Evolutionary conservation across 2,329 filamentous ascomycete genomes (phyloP).

Genomic region (Arachnomyces sp.): DNA sequence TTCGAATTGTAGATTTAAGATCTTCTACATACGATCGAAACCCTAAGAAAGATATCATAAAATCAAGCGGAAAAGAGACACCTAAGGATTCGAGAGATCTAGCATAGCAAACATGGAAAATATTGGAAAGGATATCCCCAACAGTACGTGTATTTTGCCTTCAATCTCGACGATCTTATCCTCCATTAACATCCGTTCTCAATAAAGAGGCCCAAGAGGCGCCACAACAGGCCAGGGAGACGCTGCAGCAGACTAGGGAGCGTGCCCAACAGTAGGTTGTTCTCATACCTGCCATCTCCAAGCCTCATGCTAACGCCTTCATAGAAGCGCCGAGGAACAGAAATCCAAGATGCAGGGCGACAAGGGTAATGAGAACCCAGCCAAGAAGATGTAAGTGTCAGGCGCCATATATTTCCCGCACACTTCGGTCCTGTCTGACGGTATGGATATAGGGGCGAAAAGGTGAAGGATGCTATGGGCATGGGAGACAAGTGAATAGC

Average conservation of each 20-base stretch:
- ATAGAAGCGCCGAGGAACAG: too few species aligned
- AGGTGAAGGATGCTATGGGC: slow-evolving; percentile 37
- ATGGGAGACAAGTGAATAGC: slow-evolving; percentile 24
- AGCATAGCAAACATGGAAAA: too few species aligned
- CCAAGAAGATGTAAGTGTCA: slow-evolving; percentile 32
- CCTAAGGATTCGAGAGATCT: neutral
- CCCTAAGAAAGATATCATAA: too few species aligned
- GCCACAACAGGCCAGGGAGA: too few species aligned
- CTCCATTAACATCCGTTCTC: slow-evolving; percentile 18
- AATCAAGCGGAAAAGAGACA: neutral
- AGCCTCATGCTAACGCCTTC: too few species aligned
- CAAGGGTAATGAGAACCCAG: slow-evolving; percentile 13
- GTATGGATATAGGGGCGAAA: slow-evolving; percentile 27
- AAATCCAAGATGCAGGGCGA: too few species aligned
- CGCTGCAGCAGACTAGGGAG: too few species aligned
- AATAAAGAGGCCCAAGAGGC: too few species aligned
- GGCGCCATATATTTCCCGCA: neutral
- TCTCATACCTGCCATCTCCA: neutral
- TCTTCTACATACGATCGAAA: too few species aligned
- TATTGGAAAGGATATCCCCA: too few species aligned
- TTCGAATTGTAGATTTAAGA: too few species aligned
- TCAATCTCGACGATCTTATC: slow-evolving; percentile 13
- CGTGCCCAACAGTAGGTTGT: slow-evolving; percentile 25
- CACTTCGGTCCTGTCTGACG: slow-evolving; percentile 1
- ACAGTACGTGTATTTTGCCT: neutral